Evolutionary conservation across 179 eudicot species (phyloP).

Genomic region (Gypsophila paniculata): DNA sequence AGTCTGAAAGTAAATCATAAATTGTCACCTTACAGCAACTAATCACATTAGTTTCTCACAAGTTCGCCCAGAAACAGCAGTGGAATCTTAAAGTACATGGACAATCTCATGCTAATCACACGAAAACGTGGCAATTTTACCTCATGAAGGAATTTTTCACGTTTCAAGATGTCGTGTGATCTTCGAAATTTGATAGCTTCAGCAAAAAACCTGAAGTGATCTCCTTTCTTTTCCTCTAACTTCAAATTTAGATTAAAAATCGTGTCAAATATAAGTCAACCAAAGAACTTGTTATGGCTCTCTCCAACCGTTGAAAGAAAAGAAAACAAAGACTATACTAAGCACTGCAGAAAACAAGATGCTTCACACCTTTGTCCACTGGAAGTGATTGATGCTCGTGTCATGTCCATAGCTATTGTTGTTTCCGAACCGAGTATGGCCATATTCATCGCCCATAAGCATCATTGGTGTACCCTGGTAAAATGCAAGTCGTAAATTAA

Average conservation of each 20-base stretch:
- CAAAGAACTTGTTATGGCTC: neutral
- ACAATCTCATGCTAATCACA: neutral
- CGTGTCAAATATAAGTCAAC: constrained; percentile 18
- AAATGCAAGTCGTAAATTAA: constrained; percentile 9
- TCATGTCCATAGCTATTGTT: constrained; percentile 99
- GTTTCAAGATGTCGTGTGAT: constrained; percentile 48
- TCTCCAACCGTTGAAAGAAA: neutral
- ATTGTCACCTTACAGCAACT: too few species aligned
- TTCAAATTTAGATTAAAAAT: constrained; percentile 27
- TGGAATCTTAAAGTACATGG: neutral
- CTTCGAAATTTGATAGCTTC: constrained; percentile 73
- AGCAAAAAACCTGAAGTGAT: constrained; percentile 81
- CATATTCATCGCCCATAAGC: constrained; percentile 99
- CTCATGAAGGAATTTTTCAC: constrained; percentile 57
- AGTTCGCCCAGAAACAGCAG: neutral
- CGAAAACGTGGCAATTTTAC: constrained; percentile 19
- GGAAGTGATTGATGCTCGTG: constrained; percentile 75
- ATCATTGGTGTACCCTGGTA: constrained; percentile 95
- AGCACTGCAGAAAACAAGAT: constrained; percentile 14
- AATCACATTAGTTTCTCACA: too few species aligned
- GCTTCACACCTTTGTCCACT: constrained; percentile 72
- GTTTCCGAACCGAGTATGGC: constrained; percentile 91
- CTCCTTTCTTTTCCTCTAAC: constrained; percentile 62
- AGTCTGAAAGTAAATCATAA: neutral
- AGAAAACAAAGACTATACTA: neutral